Base-by-base conservation (phyloP, 2,329 filamentous ascomycete species). In the Sporothrix humicola region DNA sequence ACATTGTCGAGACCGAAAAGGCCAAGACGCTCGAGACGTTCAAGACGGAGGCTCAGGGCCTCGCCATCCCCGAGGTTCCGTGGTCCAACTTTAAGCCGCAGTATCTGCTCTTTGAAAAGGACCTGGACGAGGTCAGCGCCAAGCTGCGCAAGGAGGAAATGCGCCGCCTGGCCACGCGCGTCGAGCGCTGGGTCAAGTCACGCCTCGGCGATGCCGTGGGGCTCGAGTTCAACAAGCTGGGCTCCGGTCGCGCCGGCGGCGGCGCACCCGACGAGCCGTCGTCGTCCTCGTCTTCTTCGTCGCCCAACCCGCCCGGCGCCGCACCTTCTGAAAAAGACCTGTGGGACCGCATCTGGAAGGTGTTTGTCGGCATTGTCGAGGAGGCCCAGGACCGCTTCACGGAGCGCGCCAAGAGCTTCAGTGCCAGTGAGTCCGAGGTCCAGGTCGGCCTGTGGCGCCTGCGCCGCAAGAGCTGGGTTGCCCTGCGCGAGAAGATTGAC, bases 211-310 rank as follows among this genome's bases (percentile, higher is more conserved):
- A 99, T 80, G 93, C 93, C 17, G 87, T 98, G 59, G 94, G 95
- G 15, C 84, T 98, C 20, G 95, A 98, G 80, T 98, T 99, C 87
- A 98, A 97, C 84, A 96, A 95, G 80, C 89, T 98, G 68, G 95
- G 95, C 3, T 96, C 94, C 50, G 95, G 95, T 15, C 90, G 95
- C 78, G 93, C 90, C 72, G 95, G 94, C 8, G 89, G 90, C 69
- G 94, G 93, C 71, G 94, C 93, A 0, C 92, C 94, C 0, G 94
- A 95, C 78, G 86, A 87, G n/a, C 15, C 31, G 2, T 37, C 46
- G 7, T 42, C 26, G 9, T 13, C n/a, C 12, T 31, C 71, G 3
- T n/a, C 31, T 15, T 50, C 56, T 17, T 26, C 54, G n/a, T 48
- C 20, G 4, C 42, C 91, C 1, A 91, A 94, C 73, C 42, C 20